Evolutionary conservation across 352 stramenopile genomes (phyloP).

Genomic region (Phytophthora macrochlamydospora): DNA sequence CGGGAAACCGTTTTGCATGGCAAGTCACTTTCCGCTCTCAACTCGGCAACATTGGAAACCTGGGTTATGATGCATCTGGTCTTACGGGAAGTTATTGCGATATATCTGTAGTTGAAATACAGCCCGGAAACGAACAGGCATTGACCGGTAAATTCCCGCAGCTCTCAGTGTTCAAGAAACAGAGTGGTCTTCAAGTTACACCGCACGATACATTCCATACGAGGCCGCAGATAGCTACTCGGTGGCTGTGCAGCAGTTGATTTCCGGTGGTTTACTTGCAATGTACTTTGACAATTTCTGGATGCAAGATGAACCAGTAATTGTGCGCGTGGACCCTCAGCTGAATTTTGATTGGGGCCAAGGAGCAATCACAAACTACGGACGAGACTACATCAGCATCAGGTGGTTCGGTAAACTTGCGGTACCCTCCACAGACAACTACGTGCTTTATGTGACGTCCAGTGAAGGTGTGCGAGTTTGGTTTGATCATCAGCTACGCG

Average conservation of each 20-base stretch:
- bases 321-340: constrained; percentile 84
- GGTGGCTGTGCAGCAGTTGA: constrained; percentile 91
- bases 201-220: constrained; percentile 85
- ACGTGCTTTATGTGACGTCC: constrained; percentile 93
- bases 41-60: constrained; percentile 77
- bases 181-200: constrained; percentile 93
- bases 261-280: constrained; percentile 87
- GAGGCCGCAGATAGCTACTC: constrained; percentile 75
- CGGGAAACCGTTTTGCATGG: constrained; percentile 91
- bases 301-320: constrained; percentile 91
- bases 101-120: constrained; percentile 66
- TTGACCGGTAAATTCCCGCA: constrained; percentile 80
- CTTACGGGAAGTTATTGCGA: constrained; percentile 66
- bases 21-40: constrained; percentile 93
- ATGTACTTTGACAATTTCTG: constrained; percentile 98
- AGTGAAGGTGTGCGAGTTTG: constrained; percentile 94
- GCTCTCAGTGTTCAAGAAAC: constrained; percentile 89
- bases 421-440: constrained; percentile 79
- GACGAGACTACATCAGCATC: constrained; percentile 95
- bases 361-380: constrained; percentile 92
- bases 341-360: constrained; percentile 92
- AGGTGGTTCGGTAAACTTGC: constrained; percentile 95
- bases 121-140: constrained; percentile 66
- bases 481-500: constrained; percentile 91
- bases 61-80: constrained; percentile 45